A percentile compares a stretch with the other conserved stretches of the same genome.
Evolutionary conservation across 495 filamentous ascomycete species (phyloP).

Genomic region (Penicillium paradoxum): DNA sequence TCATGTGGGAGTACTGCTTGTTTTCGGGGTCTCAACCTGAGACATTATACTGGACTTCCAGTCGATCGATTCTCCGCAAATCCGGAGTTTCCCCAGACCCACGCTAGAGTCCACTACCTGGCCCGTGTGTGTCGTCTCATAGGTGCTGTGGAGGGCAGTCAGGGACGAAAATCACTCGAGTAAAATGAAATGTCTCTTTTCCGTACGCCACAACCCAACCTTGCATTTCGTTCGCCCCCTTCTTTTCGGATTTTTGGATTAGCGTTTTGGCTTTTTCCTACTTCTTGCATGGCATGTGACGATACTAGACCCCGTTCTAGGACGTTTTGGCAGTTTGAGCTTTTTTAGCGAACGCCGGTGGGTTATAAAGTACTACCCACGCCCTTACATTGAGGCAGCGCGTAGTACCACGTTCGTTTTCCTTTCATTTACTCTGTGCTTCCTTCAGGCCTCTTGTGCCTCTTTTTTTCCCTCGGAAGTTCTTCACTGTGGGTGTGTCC

Average conservation of each 20-base stretch:
- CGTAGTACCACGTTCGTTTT: not conserved
- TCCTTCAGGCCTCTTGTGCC: not conserved
- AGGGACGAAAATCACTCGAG: not conserved
- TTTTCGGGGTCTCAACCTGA: not conserved
- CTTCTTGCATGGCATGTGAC: conserved; percentile 12
- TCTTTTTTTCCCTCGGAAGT: not conserved
- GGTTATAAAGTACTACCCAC: conserved; percentile 12
- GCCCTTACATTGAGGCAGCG: not conserved
- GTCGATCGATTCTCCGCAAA: not conserved
- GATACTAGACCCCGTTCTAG: not conserved
- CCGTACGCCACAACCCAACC: not conserved
- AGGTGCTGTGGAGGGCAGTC: not conserved
- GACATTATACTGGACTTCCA: not conserved
- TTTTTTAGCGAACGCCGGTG: not conserved
- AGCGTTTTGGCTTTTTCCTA: not conserved
- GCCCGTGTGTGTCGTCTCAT: not conserved
- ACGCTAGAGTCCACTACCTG: not conserved
- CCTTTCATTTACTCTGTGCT: not conserved
- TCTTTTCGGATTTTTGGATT: not conserved
- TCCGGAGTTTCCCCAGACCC: conserved; percentile 10
- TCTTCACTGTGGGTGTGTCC: not conserved
- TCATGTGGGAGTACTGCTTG: not conserved
- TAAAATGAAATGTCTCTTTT: not conserved
- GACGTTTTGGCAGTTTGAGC: not conserved
- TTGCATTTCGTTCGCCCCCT: not conserved